These are phyloP conservation scores for Salvia hispanica DNA, from an alignment of 257 asterid genomes.

Conservation along the genomic window DNA sequence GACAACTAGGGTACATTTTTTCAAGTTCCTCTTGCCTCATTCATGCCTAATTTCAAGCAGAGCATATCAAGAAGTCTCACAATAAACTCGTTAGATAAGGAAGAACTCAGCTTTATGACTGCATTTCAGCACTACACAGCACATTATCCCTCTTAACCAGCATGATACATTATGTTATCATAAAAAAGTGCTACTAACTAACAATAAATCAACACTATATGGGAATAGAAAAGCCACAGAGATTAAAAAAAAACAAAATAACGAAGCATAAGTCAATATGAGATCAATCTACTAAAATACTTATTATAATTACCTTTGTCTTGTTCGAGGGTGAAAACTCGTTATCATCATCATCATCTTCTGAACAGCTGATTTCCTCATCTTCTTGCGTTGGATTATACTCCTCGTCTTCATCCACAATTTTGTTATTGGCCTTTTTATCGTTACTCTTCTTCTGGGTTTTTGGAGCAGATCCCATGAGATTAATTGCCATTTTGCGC, in stretches of 20 bases:
- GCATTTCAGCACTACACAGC: conserved; percentile 15
- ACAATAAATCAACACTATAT: background rate
- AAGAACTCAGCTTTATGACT: background rate
- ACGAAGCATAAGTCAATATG: background rate
- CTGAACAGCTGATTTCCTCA: conserved; percentile 48
- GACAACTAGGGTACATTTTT: background rate
- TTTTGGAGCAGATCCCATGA: conserved; percentile 49
- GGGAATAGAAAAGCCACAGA: background rate
- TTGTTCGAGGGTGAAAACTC: conserved; percentile 45
- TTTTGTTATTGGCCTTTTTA: conserved; percentile 59
- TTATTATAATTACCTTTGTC: conserved; percentile 46
- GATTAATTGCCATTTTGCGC: conserved; percentile 59
- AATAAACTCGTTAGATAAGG: background rate
- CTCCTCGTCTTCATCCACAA: conserved; percentile 76
- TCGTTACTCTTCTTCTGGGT: conserved; percentile 40
- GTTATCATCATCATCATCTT: conserved; percentile 46
- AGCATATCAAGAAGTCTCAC: background rate
- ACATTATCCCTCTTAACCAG: background rate
- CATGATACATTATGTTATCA: background rate
- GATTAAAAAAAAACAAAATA: background rate
- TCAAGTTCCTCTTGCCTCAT: background rate
- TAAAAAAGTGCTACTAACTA: conserved; percentile 15
- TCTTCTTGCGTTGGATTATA: conserved; percentile 62
- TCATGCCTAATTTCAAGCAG: background rate
- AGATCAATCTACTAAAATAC: background rate